phyloP scores from a whole-genome alignment of 371 early-diverging fungal genomes.

The Circinella minor region DNA sequence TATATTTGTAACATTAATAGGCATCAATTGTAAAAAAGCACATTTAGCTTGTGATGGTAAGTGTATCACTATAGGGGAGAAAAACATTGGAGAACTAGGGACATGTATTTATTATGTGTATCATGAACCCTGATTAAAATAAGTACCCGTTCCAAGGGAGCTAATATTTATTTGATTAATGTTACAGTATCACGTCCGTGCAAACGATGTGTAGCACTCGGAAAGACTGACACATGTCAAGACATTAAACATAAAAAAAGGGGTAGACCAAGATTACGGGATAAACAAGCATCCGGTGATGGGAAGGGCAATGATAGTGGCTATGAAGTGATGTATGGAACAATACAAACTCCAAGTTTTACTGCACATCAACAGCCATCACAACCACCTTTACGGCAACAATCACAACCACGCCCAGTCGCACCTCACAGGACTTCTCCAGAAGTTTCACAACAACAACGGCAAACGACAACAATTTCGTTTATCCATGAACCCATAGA shows the following conservation, averaged over 20 bases:
- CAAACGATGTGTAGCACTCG: conserved; percentile 71
- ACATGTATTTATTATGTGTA: too few relatives aligned
- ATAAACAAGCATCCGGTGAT: conserved; percentile 26
- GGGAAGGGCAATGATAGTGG: conserved; percentile 3
- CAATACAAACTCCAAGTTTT: conserved; percentile 23
- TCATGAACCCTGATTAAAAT: too few relatives aligned
- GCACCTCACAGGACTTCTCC: background rate
- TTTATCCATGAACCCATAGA: conserved; percentile 23
- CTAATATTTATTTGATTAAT: background rate
- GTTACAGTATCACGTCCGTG: conserved; percentile 70
- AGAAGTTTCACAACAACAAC: background rate
- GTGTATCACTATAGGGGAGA: background rate
- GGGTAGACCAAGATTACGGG: conserved; percentile 74
- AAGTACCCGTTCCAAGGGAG: background rate
- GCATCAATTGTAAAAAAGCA: conserved; percentile 49
- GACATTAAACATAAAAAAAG: conserved; percentile 83
- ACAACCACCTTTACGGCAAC: background rate
- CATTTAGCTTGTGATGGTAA: conserved; percentile 58
- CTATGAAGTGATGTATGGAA: conserved; percentile 19
- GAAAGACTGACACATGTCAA: conserved; percentile 71
- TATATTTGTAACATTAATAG: background rate
- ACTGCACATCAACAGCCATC: background rate
- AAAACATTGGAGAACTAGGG: too few relatives aligned
- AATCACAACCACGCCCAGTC: background rate
- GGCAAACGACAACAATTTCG: conserved; percentile 4